These are phyloP conservation scores for Sugiyamaella pinicola DNA, from an alignment of 1,139 yeast species.

Conservation along the genomic window DNA sequence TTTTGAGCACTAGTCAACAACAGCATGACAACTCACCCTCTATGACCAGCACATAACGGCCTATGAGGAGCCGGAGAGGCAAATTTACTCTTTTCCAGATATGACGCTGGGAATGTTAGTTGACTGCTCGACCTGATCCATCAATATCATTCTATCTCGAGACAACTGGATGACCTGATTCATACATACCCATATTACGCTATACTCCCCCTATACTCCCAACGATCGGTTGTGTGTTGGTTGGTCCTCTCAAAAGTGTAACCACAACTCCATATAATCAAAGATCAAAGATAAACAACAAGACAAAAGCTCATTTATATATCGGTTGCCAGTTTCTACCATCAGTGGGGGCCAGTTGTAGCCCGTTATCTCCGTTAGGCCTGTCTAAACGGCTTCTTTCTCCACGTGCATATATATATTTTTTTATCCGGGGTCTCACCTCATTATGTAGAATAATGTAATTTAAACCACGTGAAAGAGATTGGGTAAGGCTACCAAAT, in stretches of 20 bases:
- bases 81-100: slow-evolving; percentile 76
- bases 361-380: slow-evolving; percentile 5
- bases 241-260: too few relatives aligned
- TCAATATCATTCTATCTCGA: too few relatives aligned
- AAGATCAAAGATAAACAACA: too few relatives aligned
- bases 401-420: slow-evolving; percentile 5
- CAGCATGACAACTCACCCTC: slow-evolving; percentile 29
- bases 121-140: slow-evolving; percentile 82
- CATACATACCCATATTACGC: neutral
- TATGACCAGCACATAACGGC: slow-evolving; percentile 36
- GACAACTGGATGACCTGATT: too few relatives aligned
- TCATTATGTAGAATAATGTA: slow-evolving; percentile 11
- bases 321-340: too few relatives aligned
- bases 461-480: slow-evolving; percentile 10
- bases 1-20: neutral
- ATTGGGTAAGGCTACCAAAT: neutral
- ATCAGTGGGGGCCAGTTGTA: too few relatives aligned
- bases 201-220: too few relatives aligned
- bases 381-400: neutral
- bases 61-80: slow-evolving; percentile 18
- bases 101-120: slow-evolving; percentile 96
- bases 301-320: too few relatives aligned
- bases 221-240: too few relatives aligned
- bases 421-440: slow-evolving; percentile 1
- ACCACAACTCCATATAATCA: too few relatives aligned